phyloP scores from a whole-genome alignment of 768 basidiomycete genomes.

The Arthromyces matolae region DNA sequence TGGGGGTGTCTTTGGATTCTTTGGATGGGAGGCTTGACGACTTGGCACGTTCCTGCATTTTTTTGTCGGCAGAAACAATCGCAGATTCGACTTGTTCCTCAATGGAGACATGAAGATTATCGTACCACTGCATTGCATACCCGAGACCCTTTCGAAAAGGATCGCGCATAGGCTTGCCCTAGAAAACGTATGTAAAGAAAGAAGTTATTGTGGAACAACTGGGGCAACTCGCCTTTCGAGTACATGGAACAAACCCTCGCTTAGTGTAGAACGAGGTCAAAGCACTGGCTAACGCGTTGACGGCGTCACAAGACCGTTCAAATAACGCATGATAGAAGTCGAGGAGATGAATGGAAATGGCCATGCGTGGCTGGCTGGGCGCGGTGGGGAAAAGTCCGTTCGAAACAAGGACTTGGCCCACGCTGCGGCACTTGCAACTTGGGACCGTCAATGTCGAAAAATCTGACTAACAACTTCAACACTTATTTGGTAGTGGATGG shows the following conservation, averaged over 20 bases:
- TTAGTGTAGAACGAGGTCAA: slow-evolving; percentile 26
- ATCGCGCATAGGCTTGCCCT: not conserved
- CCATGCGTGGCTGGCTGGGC: slow-evolving; percentile 21
- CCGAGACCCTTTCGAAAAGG: not conserved
- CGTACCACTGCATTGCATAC: not conserved
- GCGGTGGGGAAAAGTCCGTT: slow-evolving; percentile 32
- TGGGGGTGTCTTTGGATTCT: not conserved
- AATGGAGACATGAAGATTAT: not conserved
- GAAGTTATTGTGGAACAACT: not conserved
- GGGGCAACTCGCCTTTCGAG: slow-evolving; percentile 20
- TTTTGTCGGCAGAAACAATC: not conserved
- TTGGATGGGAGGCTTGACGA: not conserved
- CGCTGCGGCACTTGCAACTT: slow-evolving; percentile 20
- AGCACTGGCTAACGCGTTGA: slow-evolving; percentile 25
- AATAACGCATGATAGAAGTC: slow-evolving; percentile 32
- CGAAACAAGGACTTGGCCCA: slow-evolving; percentile 23
- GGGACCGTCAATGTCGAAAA: slow-evolving; percentile 14
- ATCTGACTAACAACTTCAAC: slow-evolving; percentile 12
- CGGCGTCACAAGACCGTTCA: slow-evolving; percentile 33
- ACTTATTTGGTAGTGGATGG: no score
- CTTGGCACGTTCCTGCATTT: not conserved
- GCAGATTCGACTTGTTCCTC: not conserved
- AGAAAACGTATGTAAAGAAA: not conserved
- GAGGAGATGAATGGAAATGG: slow-evolving; percentile 27
- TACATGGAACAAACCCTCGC: not conserved